These are phyloP conservation scores for Peronosclerospora sorghi DNA, from an alignment of 352 stramenopile genomes.

Conservation along the genomic window DNA sequence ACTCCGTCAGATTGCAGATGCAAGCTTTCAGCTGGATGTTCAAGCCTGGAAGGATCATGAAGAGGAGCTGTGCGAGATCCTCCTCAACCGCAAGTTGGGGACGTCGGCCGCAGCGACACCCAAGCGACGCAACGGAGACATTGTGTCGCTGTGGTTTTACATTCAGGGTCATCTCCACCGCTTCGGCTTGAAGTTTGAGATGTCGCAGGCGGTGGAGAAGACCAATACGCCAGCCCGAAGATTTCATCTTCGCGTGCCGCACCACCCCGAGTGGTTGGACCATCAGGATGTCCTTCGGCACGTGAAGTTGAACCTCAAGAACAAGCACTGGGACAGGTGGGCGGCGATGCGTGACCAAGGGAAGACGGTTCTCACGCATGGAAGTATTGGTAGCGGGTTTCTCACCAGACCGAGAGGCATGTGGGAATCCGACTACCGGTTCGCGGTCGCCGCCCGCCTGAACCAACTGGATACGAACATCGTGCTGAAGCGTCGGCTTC, in stretches of 20 bases:
- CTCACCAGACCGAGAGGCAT: constrained; percentile 2
- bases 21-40: background rate
- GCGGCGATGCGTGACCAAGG: constrained; percentile 1
- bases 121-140: too few species aligned
- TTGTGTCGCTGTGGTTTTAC: constrained; percentile 6
- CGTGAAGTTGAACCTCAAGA: constrained; percentile 10
- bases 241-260: constrained; percentile 6
- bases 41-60: background rate
- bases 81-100: too few species aligned
- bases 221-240: background rate
- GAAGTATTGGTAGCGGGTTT: constrained; percentile 4
- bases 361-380: background rate
- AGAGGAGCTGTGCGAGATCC: constrained; percentile 8
- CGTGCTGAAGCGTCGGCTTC: too few species aligned
- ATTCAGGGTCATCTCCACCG: background rate
- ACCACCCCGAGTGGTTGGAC: constrained; percentile 1
- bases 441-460: constrained; percentile 4
- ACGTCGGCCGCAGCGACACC: too few species aligned
- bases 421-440: constrained; percentile 11
- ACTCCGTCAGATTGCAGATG: constrained; percentile 3
- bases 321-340: background rate
- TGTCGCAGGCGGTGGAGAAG: background rate
- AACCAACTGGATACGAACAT: constrained; percentile 6
- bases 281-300: constrained; percentile 5
- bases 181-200: constrained; percentile 3